Base-by-base conservation (phyloP, 768 basidiomycete genomes). In the Kockovaella imperatae region DNA sequence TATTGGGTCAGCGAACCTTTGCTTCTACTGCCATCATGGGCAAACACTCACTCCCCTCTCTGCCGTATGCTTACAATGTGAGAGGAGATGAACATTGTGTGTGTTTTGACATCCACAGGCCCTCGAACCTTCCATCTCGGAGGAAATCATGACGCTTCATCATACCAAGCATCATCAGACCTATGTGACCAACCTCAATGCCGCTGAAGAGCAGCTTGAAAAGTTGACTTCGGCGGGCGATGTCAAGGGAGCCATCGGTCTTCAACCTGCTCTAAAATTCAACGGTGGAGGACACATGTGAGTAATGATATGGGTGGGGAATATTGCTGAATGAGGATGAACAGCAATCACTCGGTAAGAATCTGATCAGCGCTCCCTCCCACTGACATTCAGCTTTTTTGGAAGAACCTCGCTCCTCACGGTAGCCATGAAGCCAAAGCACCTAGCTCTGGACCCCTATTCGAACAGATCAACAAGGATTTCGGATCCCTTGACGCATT, bases 81-180 rank as follows among this genome's bases (percentile, higher is more conserved):
- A 54, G 71, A 60, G n/a, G 23, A 18, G n/a, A 15, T 28, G 26
- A 20, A 15, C 10, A 29, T 43, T 25, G 10, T 28, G 13, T 7
- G 21, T 11, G 7, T 6, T 23, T 20, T 6, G 14, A 29, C 20
- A 49, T 35, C 6, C 13, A 1, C 52, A 72, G 71, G 71, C 80
- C 44, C 86, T 96, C 67, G 86, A 91, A 77, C 90, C 90, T n/a
- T 83, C 81, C 75, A 93, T 96, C 75, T 85, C 81, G 29, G 68
- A 77, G 68, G 79, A 91, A 75, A 96, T 95, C 74, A 96, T 93
- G 90, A 79, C 75, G 48, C 84, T 93, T 42, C 90, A 96, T 74
- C 90, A 96, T 77, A 80, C 77, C 54, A 91, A 90, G 77, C 90
- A 96, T 69, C 90, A 96, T 68, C 87, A 90, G 77, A 83, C 87